Evolutionary conservation across 768 basidiomycete species (phyloP).

Genomic region (Lyophyllum atratum): DNA sequence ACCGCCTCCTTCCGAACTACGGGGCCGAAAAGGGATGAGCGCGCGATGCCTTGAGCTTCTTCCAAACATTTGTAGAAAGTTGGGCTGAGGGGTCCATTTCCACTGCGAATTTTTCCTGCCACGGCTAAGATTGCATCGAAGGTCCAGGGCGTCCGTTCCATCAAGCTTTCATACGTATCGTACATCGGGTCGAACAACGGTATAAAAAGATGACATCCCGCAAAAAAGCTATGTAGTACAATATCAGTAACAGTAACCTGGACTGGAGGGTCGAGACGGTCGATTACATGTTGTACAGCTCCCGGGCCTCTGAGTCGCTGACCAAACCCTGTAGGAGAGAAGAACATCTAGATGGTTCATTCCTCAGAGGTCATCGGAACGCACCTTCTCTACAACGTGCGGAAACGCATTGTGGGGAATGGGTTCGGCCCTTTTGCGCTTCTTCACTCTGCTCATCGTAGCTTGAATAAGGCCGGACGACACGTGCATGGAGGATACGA

Average conservation of each 20-base stretch:
- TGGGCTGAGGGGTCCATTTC: conserved; percentile 80
- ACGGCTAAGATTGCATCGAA: conserved; percentile 93
- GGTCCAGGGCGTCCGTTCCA: conserved; percentile 94
- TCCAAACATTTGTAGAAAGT: conserved; percentile 92
- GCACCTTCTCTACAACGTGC: conserved; percentile 85
- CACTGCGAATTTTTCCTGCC: conserved; percentile 89
- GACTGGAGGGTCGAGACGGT: conserved; percentile 28
- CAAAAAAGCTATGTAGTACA: conserved; percentile 75
- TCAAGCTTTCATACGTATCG: conserved; percentile 91
- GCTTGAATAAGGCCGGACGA: conserved; percentile 1
- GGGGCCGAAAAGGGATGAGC: conserved; percentile 91
- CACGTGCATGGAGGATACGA: conserved; percentile 16
- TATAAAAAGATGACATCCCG: conserved; percentile 95
- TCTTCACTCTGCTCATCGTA: conserved; percentile 60
- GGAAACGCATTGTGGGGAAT: conserved; percentile 86
- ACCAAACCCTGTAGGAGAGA: conserved; percentile 78
- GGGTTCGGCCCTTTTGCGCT: conserved; percentile 82
- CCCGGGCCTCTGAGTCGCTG: conserved; percentile 80
- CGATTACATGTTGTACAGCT: conserved; percentile 86
- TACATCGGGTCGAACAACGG: conserved; percentile 92
- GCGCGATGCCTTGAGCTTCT: conserved; percentile 94
- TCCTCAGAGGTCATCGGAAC: conserved; percentile 6
- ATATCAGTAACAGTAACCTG: conserved; percentile 36
- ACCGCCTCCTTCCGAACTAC: conserved; percentile 94
- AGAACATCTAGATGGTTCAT: conserved; percentile 2